Evolutionary conservation across 2,329 filamentous ascomycete genomes (phyloP), one percentile per base, ranked within the genome.

Genomic region (Hymenoscyphus albidus): DNA sequence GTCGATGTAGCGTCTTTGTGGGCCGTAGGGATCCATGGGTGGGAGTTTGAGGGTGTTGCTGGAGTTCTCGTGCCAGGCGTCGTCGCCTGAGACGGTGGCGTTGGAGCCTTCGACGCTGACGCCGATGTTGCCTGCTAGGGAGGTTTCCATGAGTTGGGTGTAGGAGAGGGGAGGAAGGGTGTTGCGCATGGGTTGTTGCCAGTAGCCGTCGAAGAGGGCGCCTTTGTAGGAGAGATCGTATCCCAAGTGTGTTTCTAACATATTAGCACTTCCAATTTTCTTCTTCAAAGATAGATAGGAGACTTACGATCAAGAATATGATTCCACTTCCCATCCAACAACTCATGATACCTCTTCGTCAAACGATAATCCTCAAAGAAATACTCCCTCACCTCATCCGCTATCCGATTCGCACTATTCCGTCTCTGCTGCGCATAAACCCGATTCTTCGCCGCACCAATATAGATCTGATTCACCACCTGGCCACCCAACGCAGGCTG

Each of bases 161-260:
- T 84, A 88, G 5, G 81, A 77, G 67, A 90, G 79, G 7, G 84
- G 81, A 0, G 88, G 87, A 1, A 89, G 81, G 0, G 83, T 82
- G 72, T 91, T 89, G 40, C 87, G 80, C 88, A 90, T 90, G 0
- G 89, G 87, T 73, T 91, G 88, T 75, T 91, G 88, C 88, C 88
- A 85, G 74, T 81, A 81, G 58, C 78, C 61, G 27, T 68, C 57
- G 27, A 42, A 65, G 5, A 62, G 32, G 10, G 60, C 27, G 14
- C 63, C 60, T 3, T 51, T 14, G 32, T 44, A 65, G 16, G 60
- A 62, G 22, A 65, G 63, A 63, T 83, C 78, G 58, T 82, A 85
- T 22, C 82, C 82, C 9, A 85, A 75, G 69, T 85, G 83, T 0
- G 82, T 83, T 77, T 84, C 72, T 73, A 55, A 40, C 3, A 16